Conservation (phyloP, 208 protist genomes). For the Leishmania major region DNA sequence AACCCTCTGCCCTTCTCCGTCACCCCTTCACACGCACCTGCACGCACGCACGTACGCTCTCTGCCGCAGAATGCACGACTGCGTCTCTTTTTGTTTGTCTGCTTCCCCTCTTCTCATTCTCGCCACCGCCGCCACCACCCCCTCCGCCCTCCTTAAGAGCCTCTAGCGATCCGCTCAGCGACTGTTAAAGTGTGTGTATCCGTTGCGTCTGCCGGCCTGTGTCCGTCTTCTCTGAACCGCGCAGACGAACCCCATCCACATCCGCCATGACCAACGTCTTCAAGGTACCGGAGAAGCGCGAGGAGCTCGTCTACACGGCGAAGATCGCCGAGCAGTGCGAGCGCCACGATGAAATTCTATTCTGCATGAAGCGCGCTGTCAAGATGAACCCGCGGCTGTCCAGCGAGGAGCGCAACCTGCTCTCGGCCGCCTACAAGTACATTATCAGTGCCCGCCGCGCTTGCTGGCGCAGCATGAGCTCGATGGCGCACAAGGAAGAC, state of each 20-base stretch:
- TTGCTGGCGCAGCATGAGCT: conserved; percentile 98
- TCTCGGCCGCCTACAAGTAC: conserved; percentile 99
- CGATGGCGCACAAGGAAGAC: conserved; percentile 97
- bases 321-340: conserved; percentile 99
- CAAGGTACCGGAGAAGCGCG: conserved; percentile 88
- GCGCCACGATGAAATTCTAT: conserved; percentile 99
- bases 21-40: background rate
- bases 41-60: background rate
- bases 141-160: background rate
- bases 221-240: background rate
- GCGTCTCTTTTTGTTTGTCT: background rate
- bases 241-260: background rate
- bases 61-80: background rate
- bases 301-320: conserved; percentile 95
- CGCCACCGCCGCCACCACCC: background rate
- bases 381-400: conserved; percentile 94
- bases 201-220: background rate
- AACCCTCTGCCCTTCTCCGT: background rate
- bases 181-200: background rate
- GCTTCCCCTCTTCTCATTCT: background rate
- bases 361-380: conserved; percentile 98
- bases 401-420: conserved; percentile 99
- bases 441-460: conserved; percentile 98
- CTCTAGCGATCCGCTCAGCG: background rate
- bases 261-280: conserved; percentile 47